phyloP scores from a whole-genome alignment of 2,329 filamentous ascomycete genomes.

The Chrysoporthe austroafricana region DNA sequence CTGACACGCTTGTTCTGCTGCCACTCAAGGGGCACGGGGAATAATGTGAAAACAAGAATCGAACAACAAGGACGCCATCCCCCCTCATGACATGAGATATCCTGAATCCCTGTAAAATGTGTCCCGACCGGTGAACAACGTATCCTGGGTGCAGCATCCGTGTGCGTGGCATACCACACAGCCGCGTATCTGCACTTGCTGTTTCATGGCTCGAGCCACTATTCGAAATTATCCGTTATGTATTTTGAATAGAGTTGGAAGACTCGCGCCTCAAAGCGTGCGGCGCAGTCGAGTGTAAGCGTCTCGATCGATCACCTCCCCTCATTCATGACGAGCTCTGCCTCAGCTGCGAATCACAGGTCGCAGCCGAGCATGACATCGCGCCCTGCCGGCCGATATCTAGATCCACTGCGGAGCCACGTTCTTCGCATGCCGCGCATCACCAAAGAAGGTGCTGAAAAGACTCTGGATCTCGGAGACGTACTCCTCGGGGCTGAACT shows the following conservation, averaged over 20 bases:
- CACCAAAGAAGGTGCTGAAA: conserved; percentile 62
- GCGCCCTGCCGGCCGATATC: not conserved
- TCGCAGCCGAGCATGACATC: not conserved
- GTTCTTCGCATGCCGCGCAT: conserved; percentile 37
- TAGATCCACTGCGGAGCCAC: conserved; percentile 55
- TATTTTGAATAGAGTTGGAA: not conserved
- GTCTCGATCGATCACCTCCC: no score
- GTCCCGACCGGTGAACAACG: conserved; percentile 13
- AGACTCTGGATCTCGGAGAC: conserved; percentile 76
- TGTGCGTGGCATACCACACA: not conserved
- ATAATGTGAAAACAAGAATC: conserved; percentile 15
- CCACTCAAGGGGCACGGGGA: conserved; percentile 25
- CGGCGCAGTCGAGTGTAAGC: no score
- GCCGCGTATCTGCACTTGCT: not conserved
- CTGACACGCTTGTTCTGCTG: conserved; percentile 25
- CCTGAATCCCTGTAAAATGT: conserved; percentile 3
- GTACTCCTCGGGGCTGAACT: conserved; percentile 82
- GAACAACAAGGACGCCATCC: conserved; percentile 16
- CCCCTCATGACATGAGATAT: conserved; percentile 14
- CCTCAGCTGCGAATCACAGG: no score
- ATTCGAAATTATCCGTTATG: not conserved
- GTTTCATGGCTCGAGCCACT: not conserved
- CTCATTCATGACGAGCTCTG: no score
- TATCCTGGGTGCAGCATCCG: conserved; percentile 20
- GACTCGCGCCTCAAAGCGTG: no score